Evolutionary conservation across 176 grass and related monocot species (phyloP), one percentile per base, ranked within the genome.

Genomic region (Triticum dicoccoides): DNA sequence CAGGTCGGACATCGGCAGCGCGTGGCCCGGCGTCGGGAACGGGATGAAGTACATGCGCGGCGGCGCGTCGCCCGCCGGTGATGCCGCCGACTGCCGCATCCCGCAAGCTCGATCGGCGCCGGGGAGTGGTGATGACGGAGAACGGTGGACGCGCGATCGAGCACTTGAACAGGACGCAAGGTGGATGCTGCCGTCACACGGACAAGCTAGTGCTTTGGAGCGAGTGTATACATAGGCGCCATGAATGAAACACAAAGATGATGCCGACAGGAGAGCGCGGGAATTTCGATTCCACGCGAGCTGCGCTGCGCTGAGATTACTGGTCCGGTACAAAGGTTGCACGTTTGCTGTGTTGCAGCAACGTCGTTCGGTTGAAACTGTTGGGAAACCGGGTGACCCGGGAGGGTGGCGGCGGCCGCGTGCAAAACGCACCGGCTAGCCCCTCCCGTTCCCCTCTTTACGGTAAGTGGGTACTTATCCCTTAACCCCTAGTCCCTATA

Each of bases 1-100:
- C 21, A 93, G 83, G 80, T 95, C 91, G 23, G 89, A 85, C 93
- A 92, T 93, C 11, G 91, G 90, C 72, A 92, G 79, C 76, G 87
- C 87, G 86, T 91, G 90, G 0, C 93, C 90, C 2, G 83, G 88
- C 38, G 93, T 92, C 5, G 93, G 93, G 76, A 95, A 85, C 24
- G 91, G 93, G 86, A 93, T 70, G 86, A 95, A 91, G 83, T 86
- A 91, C 83, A 95, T 79, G 62, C 80, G 79, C 67, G 37, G 84
- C 24, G 80, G 12, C 25, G 34, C 75, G 4, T 39, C 61, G n/a
- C 58, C 80, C 33, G 35, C 4, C 13, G 49, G 81, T 11, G 75
- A 24, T 11, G 52, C 37, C 54, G 67, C 24, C 29, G 76, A 38
- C 78, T 35, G 11, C 25, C 11, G 61, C 85, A 91, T 87, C 34